Evolutionary conservation across 805 yeast species (phyloP).

Genomic region (Limtongozyma cylindracea): DNA sequence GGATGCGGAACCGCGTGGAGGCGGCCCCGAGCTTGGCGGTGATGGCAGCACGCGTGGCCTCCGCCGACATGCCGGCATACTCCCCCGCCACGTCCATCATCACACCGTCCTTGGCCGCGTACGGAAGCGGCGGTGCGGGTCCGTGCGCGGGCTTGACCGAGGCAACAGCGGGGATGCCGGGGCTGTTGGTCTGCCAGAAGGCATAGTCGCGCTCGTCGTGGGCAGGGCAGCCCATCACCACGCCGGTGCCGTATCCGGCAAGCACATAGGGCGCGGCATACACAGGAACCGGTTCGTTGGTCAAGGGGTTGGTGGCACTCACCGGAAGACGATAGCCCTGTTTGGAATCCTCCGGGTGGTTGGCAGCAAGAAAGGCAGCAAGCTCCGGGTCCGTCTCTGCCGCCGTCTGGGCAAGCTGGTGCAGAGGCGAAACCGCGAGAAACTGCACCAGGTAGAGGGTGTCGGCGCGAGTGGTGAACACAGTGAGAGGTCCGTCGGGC

Average conservation of each 20-base stretch:
- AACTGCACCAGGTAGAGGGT: slow-evolving; percentile 69
- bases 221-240: slow-evolving; percentile 96
- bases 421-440: slow-evolving; percentile 52
- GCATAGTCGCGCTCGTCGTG: slow-evolving; percentile 69
- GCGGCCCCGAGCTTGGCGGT: slow-evolving; percentile 23
- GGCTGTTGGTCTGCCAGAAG: slow-evolving; percentile 49
- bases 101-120: no score
- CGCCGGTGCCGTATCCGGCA: slow-evolving; percentile 68
- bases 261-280: slow-evolving; percentile 83
- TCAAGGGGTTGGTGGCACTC: slow-evolving; percentile 6
- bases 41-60: slow-evolving; percentile 25
- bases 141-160: slow-evolving; percentile 5
- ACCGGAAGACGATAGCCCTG: slow-evolving; percentile 27
- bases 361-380: slow-evolving; percentile 19
- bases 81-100: slow-evolving; percentile 4
- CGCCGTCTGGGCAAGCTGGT: slow-evolving; percentile 23
- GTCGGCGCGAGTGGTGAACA: slow-evolving; percentile 80
- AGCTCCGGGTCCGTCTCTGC: slow-evolving; percentile 15
- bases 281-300: slow-evolving; percentile 26
- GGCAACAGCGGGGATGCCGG: slow-evolving; percentile 12
- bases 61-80: slow-evolving; percentile 20
- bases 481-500: slow-evolving; percentile 7
- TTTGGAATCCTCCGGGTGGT: slow-evolving; percentile 10
- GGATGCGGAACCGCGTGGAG: slow-evolving; percentile 31
- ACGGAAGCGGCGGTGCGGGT: no score